Evolutionary conservation across 495 filamentous ascomycete species (phyloP), one percentile per base, ranked within the genome.

Genomic region (Ramalina intermedia): DNA sequence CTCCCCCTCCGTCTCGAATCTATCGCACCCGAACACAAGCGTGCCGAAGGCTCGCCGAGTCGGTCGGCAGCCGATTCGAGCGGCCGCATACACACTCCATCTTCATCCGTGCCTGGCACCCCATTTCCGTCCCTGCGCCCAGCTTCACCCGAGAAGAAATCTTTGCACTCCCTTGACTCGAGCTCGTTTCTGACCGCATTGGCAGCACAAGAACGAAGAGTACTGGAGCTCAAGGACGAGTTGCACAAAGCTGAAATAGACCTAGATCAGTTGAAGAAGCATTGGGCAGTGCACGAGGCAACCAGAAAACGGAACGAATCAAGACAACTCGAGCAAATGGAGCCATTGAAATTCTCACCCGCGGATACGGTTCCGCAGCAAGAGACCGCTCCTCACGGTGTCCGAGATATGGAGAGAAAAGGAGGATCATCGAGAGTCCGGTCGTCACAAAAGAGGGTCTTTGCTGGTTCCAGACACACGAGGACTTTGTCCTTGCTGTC

Each of bases 191-290:
- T 98, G 37, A 85, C 85, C 35, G 84, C 86, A 29, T 80, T 96
- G 48, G 91, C 91, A 13, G 82, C 86, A 5, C 88, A 96, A 63
- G 91, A 98, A 61, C 79, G 91, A n/a, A 79, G 78, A 45, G 90
- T 98, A 6, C 67, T 98, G 38, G 91, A 96, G 68, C 70, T 96
- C 27, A 81, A 80, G 43, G 91, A 96, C 62, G 91, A 96, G 61
- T 71, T 98, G 12, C 62, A 67, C 7, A 80, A 79, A 46, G 89
- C 91, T 9, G 91, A 96, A 59, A 60, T 63, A 4, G 87, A 95
- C 33, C 67, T 98, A 49, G 65, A 69, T 29, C 76, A 68, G 49
- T 68, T 96, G 42, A 95, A 95, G 64, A 82, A 76, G 51, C 85
- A 91, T 58, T 84, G 86, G 85, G 74, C 82, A 2, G 62, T 69